These are phyloP conservation scores for Sophora flavescens DNA, from an alignment of 306 rosid genomes.

Conservation along the genomic window DNA sequence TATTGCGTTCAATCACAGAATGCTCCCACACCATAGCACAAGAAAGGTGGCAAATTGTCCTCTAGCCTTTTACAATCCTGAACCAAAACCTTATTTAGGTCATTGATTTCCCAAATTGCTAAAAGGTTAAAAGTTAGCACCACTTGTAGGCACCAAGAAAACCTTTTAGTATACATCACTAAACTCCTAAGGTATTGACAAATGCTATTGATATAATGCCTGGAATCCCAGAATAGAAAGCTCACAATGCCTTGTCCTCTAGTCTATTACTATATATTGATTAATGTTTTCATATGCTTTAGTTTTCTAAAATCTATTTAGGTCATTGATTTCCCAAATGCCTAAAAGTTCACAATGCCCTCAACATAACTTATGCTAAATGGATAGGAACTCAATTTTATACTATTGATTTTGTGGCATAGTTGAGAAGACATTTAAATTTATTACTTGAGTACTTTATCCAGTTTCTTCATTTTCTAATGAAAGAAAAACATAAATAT, in stretches of 20 bases:
- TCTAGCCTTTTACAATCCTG: background rate
- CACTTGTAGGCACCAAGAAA: too few relatives aligned
- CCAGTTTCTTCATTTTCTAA: conserved; percentile 22
- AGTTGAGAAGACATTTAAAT: conserved; percentile 1
- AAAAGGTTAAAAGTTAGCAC: too few relatives aligned
- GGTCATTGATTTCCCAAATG: too few relatives aligned
- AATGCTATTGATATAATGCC: too few relatives aligned
- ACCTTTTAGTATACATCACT: too few relatives aligned
- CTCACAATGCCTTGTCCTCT: too few relatives aligned
- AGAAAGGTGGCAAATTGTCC: background rate
- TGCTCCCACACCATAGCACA: background rate
- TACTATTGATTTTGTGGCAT: background rate
- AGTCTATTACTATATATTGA: too few relatives aligned
- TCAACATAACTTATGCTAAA: background rate
- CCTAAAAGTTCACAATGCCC: too few relatives aligned
- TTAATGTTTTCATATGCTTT: too few relatives aligned
- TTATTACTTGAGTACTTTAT: background rate
- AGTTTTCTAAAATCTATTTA: too few relatives aligned
- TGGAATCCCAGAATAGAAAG: too few relatives aligned
- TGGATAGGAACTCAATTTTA: conserved; percentile 5
- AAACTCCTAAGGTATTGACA: too few relatives aligned
- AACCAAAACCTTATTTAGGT: background rate
- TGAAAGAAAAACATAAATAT: background rate
- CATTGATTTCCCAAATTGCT: background rate
- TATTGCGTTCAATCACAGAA: background rate